Percentiles rank a stretch among this genome's conserved stretches.
Conservation (phyloP, 2,329 filamentous ascomycete genomes). For the Plenodomus tracheiphilus region DNA sequence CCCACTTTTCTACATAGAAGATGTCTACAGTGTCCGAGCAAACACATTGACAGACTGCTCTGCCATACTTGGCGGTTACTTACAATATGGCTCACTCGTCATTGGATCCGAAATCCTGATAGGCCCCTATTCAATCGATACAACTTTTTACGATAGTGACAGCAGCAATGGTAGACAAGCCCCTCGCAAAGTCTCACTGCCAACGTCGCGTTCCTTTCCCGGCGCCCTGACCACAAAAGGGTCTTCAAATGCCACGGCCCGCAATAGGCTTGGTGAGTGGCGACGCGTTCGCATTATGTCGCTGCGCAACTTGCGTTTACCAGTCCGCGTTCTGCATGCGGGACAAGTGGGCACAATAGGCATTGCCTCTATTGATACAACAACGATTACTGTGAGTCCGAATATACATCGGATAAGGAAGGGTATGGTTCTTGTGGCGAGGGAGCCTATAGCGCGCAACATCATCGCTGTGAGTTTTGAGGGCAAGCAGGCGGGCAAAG, state of each 20-base stretch:
- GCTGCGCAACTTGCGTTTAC: conserved; percentile 82
- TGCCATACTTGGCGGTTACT: conserved; percentile 79
- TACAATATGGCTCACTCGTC: conserved; percentile 76
- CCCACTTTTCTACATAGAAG: conserved; percentile 85
- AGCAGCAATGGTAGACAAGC: conserved; percentile 34
- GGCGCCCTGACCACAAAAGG: conserved; percentile 46
- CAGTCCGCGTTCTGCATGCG: conserved; percentile 72
- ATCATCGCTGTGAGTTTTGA: conserved; percentile 68
- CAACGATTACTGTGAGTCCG: conserved; percentile 27
- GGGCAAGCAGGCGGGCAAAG: conserved; percentile 54
- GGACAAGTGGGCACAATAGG: conserved; percentile 92
- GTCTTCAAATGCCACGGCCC: conserved; percentile 9
- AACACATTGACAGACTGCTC: conserved; percentile 31
- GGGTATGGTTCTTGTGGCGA: conserved; percentile 76
- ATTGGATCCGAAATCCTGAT: conserved; percentile 78
- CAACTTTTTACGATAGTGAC: conserved; percentile 41
- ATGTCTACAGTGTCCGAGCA: conserved; percentile 71
- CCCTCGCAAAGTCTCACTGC: conserved; percentile 30
- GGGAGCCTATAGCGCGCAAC: conserved; percentile 58
- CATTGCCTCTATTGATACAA: conserved; percentile 55
- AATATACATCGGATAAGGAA: conserved; percentile 59
- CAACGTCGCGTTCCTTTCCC: conserved; percentile 53
- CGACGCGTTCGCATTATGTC: conserved; percentile 79
- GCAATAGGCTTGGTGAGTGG: conserved; percentile 61
- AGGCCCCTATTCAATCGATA: conserved; percentile 64